Evolutionary conservation across 2,329 filamentous ascomycete genomes (phyloP).

Genomic region (Neoarthrinium moseri): DNA sequence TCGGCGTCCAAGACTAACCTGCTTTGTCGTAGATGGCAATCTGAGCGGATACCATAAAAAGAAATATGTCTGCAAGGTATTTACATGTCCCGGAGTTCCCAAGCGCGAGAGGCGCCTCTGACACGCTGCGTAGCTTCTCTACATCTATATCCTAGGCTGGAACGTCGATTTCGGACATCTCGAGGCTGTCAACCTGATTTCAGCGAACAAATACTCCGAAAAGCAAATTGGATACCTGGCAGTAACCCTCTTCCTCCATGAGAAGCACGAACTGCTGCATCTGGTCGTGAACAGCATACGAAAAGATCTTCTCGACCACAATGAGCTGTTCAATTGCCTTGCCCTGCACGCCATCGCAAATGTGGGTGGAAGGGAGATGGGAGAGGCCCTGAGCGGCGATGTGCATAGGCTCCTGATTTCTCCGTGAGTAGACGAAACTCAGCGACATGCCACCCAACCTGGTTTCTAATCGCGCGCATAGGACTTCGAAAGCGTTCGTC

Average conservation of each 20-base stretch:
- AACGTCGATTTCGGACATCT: constrained; percentile 98
- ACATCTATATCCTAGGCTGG: constrained; percentile 99
- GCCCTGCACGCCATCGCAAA: constrained; percentile 97
- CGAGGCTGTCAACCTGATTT: constrained; percentile 96
- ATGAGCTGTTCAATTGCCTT: constrained; percentile 96
- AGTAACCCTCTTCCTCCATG: constrained; percentile 94
- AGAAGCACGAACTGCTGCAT: constrained; percentile 93
- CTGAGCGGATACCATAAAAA: constrained; percentile 98
- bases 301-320: constrained; percentile 91
- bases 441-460: background rate
- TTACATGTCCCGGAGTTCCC: constrained; percentile 12
- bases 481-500: constrained; percentile 87
- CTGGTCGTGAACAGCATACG: constrained; percentile 97
- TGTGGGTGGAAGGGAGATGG: constrained; percentile 95
- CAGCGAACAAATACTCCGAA: constrained; percentile 95
- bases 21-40: constrained; percentile 64
- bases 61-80: constrained; percentile 98
- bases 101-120: constrained; percentile 16
- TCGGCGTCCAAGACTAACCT: constrained; percentile 21
- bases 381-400: constrained; percentile 86
- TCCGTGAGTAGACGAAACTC: constrained; percentile 62
- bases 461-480: constrained; percentile 20
- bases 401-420: constrained; percentile 94
- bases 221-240: constrained; percentile 99
- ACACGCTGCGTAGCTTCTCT: constrained; percentile 65